phyloP scores from a whole-genome alignment of 2,329 filamentous ascomycete species.

The Pseudogymnoascus sp. region DNA sequence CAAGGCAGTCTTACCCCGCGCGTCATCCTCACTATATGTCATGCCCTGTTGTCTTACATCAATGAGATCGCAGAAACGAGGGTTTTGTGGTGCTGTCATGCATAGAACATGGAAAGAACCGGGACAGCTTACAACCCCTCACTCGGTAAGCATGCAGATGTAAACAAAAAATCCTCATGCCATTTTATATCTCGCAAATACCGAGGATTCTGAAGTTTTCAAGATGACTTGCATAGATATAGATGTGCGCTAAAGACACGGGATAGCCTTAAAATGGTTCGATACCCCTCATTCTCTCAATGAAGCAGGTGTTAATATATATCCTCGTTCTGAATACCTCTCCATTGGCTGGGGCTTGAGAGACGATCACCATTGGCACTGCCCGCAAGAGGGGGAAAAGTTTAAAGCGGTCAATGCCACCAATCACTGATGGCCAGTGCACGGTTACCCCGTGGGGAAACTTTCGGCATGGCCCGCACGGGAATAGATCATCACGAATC shows the following conservation, averaged over 20 bases:
- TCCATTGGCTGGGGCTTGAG: neutral
- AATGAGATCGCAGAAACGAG: neutral
- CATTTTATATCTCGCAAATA: neutral
- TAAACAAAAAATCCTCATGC: neutral
- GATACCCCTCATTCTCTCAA: constrained; percentile 6
- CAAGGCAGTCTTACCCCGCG: neutral
- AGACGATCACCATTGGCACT: neutral
- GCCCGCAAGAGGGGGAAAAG: neutral
- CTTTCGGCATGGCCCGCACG: constrained; percentile 5
- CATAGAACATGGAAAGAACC: neutral
- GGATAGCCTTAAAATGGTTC: neutral
- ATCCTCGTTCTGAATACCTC: neutral
- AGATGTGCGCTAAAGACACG: neutral
- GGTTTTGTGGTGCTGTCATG: neutral
- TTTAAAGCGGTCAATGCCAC: neutral
- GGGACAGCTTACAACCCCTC: neutral
- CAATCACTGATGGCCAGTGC: neutral
- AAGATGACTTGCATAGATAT: neutral
- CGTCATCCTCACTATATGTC: neutral
- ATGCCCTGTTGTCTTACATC: neutral
- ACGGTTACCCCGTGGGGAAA: constrained; percentile 3
- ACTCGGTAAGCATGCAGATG: neutral
- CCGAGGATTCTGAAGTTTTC: neutral
- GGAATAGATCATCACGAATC: neutral
- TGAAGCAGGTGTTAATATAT: constrained; percentile 5